Base-by-base conservation (phyloP, 768 basidiomycete species). In the Strobilomyces dryophilus region DNA sequence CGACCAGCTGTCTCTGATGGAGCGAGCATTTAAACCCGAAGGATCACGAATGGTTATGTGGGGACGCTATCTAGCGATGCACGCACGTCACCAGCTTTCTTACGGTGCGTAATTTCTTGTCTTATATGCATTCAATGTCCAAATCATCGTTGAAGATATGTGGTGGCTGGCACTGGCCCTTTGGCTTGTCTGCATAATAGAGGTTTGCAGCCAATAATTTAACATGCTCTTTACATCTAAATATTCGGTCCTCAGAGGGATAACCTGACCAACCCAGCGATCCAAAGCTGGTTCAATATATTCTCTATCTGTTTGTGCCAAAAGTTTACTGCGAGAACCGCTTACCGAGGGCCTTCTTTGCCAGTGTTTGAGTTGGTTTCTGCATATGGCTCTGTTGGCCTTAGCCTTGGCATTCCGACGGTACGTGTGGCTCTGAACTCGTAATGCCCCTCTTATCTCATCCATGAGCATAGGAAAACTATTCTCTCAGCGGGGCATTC, bases 91-190 rank as follows among this genome's bases (percentile, higher is more conserved):
- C 60, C 95, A 99, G 66, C 82, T 99, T 52, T 89, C 95, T 3
- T 98, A 97, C 57, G 92, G 91, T 89, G 58, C 51, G 79, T 63
- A 26, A 24, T 44, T 26, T 14, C 47, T 31, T 41, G 47, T 47
- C 48, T n/a, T 8, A 20, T 24, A 24, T 12, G 1, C n/a, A 5
- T 18, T 2, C 17, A 48, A n/a, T 32, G 31, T 29, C 45, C 15
- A 53, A 54, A 39, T 45, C 15, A n/a, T 31, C 12, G 41, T 44
- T n/a, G 14, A 57, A 93, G 95, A 97, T 70, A 92, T 98, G 81
- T 97, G 95, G 95, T 97, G 93, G 93, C 69, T 98, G 20, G 88
- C 65, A 7, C 21, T 92, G 12, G 92, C 91, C 0, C 69, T 98
- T 12, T 93, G 94, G 71, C 69, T 97, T 2, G 76, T 98, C 37